Percentiles rank a stretch among this genome's conserved stretches.
Conservation (phyloP, 2,329 filamentous ascomycete genomes). For the Alternaria dauci region DNA sequence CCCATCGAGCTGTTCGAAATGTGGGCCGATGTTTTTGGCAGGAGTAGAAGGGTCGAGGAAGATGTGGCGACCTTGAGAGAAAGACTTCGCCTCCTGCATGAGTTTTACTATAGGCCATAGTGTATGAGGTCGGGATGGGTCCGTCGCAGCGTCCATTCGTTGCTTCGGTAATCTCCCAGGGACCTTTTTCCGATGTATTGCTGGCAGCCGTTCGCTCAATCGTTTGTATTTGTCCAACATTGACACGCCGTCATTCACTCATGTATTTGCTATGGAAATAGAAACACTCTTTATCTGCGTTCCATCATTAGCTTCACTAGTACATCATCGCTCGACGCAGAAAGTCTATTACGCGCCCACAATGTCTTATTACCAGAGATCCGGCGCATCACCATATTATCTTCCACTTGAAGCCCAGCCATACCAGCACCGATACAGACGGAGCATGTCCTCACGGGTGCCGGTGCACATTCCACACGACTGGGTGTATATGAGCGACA, state of each 20-base stretch:
- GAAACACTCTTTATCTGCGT: not conserved
- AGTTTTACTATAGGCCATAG: not conserved
- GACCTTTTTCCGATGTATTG: not conserved
- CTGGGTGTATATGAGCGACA: conserved; percentile 12
- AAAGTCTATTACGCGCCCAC: not conserved
- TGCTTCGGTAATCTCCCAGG: not conserved
- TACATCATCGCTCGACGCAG: not conserved
- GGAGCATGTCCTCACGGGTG: not conserved
- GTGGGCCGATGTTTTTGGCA: not conserved
- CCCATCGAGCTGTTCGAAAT: not conserved
- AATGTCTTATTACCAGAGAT: conserved; percentile 6
- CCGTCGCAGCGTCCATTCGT: not conserved
- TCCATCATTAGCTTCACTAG: not conserved
- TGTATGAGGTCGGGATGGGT: not conserved
- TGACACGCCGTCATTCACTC: not conserved
- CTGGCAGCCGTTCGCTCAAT: not conserved
- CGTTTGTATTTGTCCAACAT: not conserved
- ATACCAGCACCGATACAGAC: not conserved
- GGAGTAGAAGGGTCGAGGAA: not conserved
- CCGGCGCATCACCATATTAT: not conserved
- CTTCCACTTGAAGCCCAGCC: not conserved
- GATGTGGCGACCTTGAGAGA: not conserved
- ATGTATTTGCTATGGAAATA: not conserved
- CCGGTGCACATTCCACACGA: not conserved
- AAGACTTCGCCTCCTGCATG: not conserved